A percentile compares a stretch with the other conserved stretches of the same genome.
Evolutionary conservation across 768 basidiomycete species (phyloP).

Genomic region (Pleurotus tuoliensis): DNA sequence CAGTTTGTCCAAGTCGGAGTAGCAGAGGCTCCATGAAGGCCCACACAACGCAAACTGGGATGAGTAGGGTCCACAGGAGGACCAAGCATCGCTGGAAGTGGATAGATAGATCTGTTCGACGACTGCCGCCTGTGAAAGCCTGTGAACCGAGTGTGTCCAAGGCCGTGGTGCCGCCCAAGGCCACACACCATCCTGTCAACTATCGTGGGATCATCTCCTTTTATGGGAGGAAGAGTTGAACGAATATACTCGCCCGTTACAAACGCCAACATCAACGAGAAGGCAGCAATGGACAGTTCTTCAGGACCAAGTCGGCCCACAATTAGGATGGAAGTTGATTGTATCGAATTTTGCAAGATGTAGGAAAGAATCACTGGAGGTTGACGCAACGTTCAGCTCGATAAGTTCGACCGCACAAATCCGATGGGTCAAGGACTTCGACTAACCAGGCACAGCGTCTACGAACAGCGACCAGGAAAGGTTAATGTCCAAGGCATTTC

Average conservation of each 20-base stretch:
- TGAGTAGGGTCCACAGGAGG: slow-evolving; percentile 57
- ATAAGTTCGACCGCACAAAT: background rate
- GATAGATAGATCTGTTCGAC: slow-evolving; percentile 61
- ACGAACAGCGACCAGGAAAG: slow-evolving; percentile 46
- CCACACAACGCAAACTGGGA: slow-evolving; percentile 66
- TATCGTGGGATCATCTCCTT: slow-evolving; percentile 46
- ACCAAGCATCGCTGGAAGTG: slow-evolving; percentile 70
- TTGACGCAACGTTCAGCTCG: background rate
- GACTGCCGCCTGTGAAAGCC: slow-evolving; percentile 63
- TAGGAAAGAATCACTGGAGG: slow-evolving; percentile 62
- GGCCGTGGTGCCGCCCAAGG: slow-evolving; percentile 74
- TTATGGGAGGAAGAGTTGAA: slow-evolving; percentile 15
- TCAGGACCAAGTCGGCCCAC: slow-evolving; percentile 65
- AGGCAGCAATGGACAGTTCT: slow-evolving; percentile 68
- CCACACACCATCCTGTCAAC: slow-evolving; percentile 66
- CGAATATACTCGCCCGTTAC: slow-evolving; percentile 64
- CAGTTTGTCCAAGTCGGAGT: slow-evolving; percentile 58
- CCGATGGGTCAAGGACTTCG: background rate
- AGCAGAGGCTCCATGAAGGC: slow-evolving; percentile 60
- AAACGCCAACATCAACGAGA: slow-evolving; percentile 73
- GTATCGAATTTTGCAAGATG: slow-evolving; percentile 70
- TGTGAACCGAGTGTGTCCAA: slow-evolving; percentile 78
- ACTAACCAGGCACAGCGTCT: slow-evolving; percentile 57
- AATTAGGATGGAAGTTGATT: slow-evolving; percentile 60
- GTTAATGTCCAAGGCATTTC: slow-evolving; percentile 20